phyloP scores from a whole-genome alignment of 1,284 basidiomycete species.

The Xerocomus amazonicus region DNA sequence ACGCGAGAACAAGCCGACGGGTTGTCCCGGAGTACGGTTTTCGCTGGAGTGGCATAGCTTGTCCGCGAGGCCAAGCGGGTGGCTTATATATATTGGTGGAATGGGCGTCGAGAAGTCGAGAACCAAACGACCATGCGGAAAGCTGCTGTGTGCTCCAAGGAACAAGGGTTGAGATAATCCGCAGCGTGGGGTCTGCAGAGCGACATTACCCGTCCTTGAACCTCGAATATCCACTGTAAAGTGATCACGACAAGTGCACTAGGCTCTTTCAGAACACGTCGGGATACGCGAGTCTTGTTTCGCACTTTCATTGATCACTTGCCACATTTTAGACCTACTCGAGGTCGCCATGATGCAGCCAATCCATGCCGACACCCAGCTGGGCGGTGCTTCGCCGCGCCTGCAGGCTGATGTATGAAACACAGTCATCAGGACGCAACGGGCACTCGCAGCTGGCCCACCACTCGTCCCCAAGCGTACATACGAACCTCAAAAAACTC shows the following conservation, averaged over 20 bases:
- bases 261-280: no score
- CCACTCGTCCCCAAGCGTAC: slow-evolving; percentile 9
- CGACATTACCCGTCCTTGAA: neutral
- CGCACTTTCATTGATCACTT: no score
- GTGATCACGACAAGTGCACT: no score
- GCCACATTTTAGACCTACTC: neutral
- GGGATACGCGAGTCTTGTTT: no score
- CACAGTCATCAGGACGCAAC: neutral
- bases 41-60: slow-evolving; percentile 12
- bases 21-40: slow-evolving; percentile 13
- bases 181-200: neutral
- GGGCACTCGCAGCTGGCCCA: slow-evolving; percentile 5
- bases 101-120: neutral
- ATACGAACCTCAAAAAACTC: neutral
- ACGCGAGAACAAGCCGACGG: slow-evolving; percentile 43
- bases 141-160: neutral
- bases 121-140: neutral
- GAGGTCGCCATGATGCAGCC: slow-evolving; percentile 3
- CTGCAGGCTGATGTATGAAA: slow-evolving; percentile 11
- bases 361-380: neutral
- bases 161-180: slow-evolving; percentile 2
- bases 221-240: no score
- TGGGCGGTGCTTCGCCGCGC: neutral
- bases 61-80: neutral
- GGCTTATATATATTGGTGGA: slow-evolving; percentile 9